Conservation (phyloP, 768 basidiomycete genomes). For the Podaxis pistillaris region DNA sequence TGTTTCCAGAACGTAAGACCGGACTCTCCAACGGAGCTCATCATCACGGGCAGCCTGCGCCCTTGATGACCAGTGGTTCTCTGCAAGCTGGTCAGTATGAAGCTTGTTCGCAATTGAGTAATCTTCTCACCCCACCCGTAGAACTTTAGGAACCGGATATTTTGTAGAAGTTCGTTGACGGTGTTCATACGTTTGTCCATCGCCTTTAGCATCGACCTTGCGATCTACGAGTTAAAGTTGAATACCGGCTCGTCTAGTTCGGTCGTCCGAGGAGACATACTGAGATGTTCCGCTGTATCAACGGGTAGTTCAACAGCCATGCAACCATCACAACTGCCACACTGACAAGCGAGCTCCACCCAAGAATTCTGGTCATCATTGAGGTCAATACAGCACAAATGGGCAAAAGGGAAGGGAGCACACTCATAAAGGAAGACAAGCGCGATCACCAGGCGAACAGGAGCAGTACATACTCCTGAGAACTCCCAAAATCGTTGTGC, state of each 20-base stretch:
- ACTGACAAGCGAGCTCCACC: constrained; percentile 76
- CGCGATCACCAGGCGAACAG: constrained; percentile 64
- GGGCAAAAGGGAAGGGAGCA: constrained; percentile 20
- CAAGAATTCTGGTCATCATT: constrained; percentile 52
- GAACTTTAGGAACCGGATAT: constrained; percentile 70
- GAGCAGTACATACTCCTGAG: constrained; percentile 59
- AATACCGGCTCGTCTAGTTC: background rate
- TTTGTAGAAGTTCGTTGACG: constrained; percentile 77
- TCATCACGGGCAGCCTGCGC: constrained; percentile 52
- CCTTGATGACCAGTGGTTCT: constrained; percentile 58
- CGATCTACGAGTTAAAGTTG: constrained; percentile 40
- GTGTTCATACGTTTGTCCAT: constrained; percentile 67
- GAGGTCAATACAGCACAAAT: background rate
- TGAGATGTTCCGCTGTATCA: constrained; percentile 63
- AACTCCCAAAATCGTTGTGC: constrained; percentile 75
- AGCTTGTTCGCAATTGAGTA: background rate
- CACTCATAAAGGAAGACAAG: constrained; percentile 72
- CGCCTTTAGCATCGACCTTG: constrained; percentile 56
- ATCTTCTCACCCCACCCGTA: constrained; percentile 65
- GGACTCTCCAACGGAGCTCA: constrained; percentile 69
- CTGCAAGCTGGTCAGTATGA: constrained; percentile 26
- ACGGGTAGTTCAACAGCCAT: constrained; percentile 62
- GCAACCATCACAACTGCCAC: constrained; percentile 63
- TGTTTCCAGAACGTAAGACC: constrained; percentile 58
- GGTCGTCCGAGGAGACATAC: constrained; percentile 32